Conservation (phyloP, 2,329 filamentous ascomycete species). For the Talaromyces sp. region DNA sequence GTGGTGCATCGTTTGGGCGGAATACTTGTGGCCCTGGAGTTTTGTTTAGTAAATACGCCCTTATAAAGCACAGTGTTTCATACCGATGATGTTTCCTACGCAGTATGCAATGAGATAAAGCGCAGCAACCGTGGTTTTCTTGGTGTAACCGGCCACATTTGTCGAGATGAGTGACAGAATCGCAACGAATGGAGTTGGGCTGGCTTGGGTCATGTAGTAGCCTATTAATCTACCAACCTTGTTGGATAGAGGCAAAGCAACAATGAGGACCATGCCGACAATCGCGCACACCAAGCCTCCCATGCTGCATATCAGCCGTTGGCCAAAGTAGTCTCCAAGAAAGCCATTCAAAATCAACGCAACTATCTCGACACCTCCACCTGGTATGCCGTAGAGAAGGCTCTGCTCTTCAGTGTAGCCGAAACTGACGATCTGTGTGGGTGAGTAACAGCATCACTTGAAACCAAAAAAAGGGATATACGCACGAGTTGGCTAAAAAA, state of each 20-base stretch:
- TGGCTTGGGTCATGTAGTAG: slow-evolving; percentile 62
- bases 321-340: slow-evolving; percentile 53
- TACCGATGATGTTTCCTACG: slow-evolving; percentile 54
- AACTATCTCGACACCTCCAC: slow-evolving; percentile 61
- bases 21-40: slow-evolving; percentile 54
- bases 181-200: slow-evolving; percentile 59
- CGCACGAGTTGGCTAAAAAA: slow-evolving; percentile 55
- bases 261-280: slow-evolving; percentile 61
- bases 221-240: slow-evolving; percentile 57
- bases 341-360: slow-evolving; percentile 53
- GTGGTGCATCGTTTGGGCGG: slow-evolving; percentile 51
- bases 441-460: neutral
- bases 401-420: slow-evolving; percentile 61
- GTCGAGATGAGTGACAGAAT: slow-evolving; percentile 59
- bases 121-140: slow-evolving; percentile 50
- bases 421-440: slow-evolving; percentile 51
- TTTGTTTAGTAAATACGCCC: neutral
- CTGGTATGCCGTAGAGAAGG: slow-evolving; percentile 61
- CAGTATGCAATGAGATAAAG: slow-evolving; percentile 46
- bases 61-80: slow-evolving; percentile 20
- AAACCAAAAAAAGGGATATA: slow-evolving; percentile 29
- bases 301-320: slow-evolving; percentile 55
- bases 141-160: slow-evolving; percentile 55
- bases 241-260: slow-evolving; percentile 56
- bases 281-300: slow-evolving; percentile 50